Conservation (phyloP, 305 asterid species). For the Rubia occidens region DNA sequence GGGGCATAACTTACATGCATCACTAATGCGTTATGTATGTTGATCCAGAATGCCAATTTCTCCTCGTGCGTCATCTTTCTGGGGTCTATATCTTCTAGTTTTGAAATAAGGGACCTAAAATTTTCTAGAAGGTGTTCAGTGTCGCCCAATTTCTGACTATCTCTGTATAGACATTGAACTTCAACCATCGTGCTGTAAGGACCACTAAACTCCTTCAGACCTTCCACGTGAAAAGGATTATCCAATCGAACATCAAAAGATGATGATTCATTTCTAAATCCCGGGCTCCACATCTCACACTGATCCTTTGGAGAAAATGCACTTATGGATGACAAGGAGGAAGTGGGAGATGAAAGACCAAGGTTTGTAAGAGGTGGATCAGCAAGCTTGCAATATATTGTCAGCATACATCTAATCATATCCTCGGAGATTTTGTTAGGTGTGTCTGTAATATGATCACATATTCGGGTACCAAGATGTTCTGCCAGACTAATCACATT, state of each 20-base stretch:
- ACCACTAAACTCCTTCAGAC: slow-evolving; percentile 94
- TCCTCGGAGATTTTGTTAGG: slow-evolving; percentile 90
- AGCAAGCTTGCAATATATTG: slow-evolving; percentile 77
- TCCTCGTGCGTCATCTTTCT: slow-evolving; percentile 73
- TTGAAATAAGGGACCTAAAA: slow-evolving; percentile 88
- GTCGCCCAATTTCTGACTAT: slow-evolving; percentile 62
- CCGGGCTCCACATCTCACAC: slow-evolving; percentile 75
- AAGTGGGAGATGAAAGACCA: slow-evolving; percentile 75
- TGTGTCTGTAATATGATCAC: slow-evolving; percentile 71
- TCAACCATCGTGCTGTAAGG: slow-evolving; percentile 99
- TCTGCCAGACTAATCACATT: slow-evolving; percentile 76
- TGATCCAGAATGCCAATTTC: slow-evolving; percentile 94
- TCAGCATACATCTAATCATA: slow-evolving; percentile 84
- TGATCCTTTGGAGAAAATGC: slow-evolving; percentile 89
- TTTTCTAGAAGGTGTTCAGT: slow-evolving; percentile 60
- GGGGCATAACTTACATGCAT: slow-evolving; percentile 65
- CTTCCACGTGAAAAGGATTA: slow-evolving; percentile 86
- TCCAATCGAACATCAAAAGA: slow-evolving; percentile 79
- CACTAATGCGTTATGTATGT: slow-evolving; percentile 84
- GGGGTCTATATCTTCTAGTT: slow-evolving; percentile 70
- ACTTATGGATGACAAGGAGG: slow-evolving; percentile 65
- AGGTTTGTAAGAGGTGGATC: slow-evolving; percentile 57
- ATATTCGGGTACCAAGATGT: slow-evolving; percentile 83
- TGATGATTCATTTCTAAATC: slow-evolving; percentile 60
- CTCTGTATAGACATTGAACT: slow-evolving; percentile 74